Evolutionary conservation across 2,329 filamentous ascomycete species (phyloP), one percentile per base, ranked within the genome.

Genomic region (Sarocladium oryzae): DNA sequence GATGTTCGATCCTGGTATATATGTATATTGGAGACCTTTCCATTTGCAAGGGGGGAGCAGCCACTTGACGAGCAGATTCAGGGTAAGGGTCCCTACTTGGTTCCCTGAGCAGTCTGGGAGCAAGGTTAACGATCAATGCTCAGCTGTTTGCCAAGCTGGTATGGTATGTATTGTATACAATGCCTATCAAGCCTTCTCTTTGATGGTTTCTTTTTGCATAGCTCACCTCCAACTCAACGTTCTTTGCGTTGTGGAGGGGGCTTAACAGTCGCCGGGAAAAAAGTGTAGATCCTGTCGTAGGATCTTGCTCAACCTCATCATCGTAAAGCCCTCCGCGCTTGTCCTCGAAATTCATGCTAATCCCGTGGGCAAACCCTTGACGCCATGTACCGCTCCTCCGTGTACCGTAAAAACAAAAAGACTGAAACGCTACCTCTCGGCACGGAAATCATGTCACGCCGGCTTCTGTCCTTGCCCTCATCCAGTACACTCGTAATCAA

Each of bases 361-460:
- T 43, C 23, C 40, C 13, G 15, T 43, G 40, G 40, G 26, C 40
- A 26, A 48, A 7, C 16, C 43, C 28, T 48, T 32, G 43, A 48
- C 43, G 43, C 43, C 43, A 21, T 48, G 43, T 48, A 13, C 43
- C 43, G 26, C 43, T 48, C 43, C 33, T 26, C 43, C n/a, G 24
- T 48, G 24, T 48, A 48, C 43, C 32, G 33, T 33, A 20, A 48
- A 48, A 33, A 30, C 43, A 48, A 48, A 48, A 48, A 48, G 6
- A 13, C 43, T 36, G 33, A 45, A 32, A 8, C 43, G 43, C 43
- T 48, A 6, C 43, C 13, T 24, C 16, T 33, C 24, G 13, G 28
- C 43, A 21, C 16, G 4, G 16, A 20, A 48, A 18, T 4, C 24
- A 32, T 48, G 8, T 20, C 28, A 26, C 26, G 26, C 24, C 11